Base-by-base conservation (phyloP, 768 basidiomycete species). In the Termitomyces sp. region DNA sequence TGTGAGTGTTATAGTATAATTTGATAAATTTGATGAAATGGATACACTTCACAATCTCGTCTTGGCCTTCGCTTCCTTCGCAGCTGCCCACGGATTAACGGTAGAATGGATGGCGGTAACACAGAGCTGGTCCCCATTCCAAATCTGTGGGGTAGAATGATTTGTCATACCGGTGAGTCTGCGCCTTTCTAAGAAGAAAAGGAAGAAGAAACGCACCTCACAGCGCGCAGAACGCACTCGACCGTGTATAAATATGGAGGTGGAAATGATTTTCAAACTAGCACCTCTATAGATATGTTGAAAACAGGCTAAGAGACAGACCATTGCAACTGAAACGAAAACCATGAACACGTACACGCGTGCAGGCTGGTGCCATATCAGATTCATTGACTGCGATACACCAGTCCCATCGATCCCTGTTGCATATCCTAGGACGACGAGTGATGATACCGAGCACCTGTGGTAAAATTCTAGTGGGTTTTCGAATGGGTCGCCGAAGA, bases 371-470 rank as follows among this genome's bases (percentile, higher is more conserved):
- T 79, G 77, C 74, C 75, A 81, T 40, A 77, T 72, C 43, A 79
- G 62, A 54, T 76, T 76, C 74, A 81, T 78, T 0, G 76, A 73
- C 57, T 80, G 77, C 0, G 78, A 79, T 14, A 81, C 69, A 0
- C 80, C 78, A 7, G 73, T 73, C 2, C 70, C 75, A 50, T 79
- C 75, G 14, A 69, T 64, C 1, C 74, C 76, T 10, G 64, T 65
- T 28, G 66, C 66, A 11, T 66, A 57, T 0, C 78, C 78, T 10
- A 79, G 70, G 7, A 67, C 66, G 9, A 79, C 68, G 3, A 79
- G 67, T 0, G 78, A 69, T 1, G 75, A 72, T 14, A 71, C 65
- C 3, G 78, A 74, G 55, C 78, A 79, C 21, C 79, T 81, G 53
- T n/a, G 1, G 2, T 17, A 8, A 47, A 14, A 9, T 10, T 51